Evolutionary conservation across 306 rosid species (phyloP), one percentile per base, ranked within the genome.

Genomic region (Crataegus laevigata): DNA sequence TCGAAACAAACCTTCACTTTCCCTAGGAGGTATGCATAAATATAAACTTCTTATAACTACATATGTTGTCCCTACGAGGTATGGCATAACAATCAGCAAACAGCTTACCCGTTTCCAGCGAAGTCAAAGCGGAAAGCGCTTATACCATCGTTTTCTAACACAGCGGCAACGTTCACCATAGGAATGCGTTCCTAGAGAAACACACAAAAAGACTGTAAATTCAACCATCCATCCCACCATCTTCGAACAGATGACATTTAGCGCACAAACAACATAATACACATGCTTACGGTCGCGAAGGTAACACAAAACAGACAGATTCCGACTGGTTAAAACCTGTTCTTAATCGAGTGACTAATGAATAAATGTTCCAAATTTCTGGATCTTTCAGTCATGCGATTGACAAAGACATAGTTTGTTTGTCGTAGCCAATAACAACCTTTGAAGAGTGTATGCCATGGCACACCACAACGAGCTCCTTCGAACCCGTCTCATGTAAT

Each of bases 371-470:
- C 26, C 34, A 60, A 59, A 25, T 13, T 11, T 25, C 28, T 1
- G 19, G 17, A 26, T 2, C 4, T 26, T 60, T 60, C 34, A 60
- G 12, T 26, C 13, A 60, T 60, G 5, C 65, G 5, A 60, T 26
- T 12, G 21, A 26, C 36, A 13, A 6, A 25, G 19, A 60, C 65
- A 60, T 5, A 60, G 34, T 38, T 60, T 60, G 65, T 7, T 51
- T 50, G 72, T 32, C 61, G 75, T 68, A 68, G 58, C 19, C 22
- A 32, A 72, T 3, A 73, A 89, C 98, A 73, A 91, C 98, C 98
- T 91, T 94, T 40, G 88, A 86, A 80, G 98, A 90, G 68, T 84
- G 94, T 11, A 94, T 83, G 77, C 98, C 98, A 77, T 94, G 98
- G 85, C 94, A 91, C 30, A 91, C 32, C 38, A 94, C 83, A 74